Evolutionary conservation across 208 protist genomes (phyloP), one percentile per base, ranked within the genome.

Genomic region (Crithidia mellificae): DNA sequence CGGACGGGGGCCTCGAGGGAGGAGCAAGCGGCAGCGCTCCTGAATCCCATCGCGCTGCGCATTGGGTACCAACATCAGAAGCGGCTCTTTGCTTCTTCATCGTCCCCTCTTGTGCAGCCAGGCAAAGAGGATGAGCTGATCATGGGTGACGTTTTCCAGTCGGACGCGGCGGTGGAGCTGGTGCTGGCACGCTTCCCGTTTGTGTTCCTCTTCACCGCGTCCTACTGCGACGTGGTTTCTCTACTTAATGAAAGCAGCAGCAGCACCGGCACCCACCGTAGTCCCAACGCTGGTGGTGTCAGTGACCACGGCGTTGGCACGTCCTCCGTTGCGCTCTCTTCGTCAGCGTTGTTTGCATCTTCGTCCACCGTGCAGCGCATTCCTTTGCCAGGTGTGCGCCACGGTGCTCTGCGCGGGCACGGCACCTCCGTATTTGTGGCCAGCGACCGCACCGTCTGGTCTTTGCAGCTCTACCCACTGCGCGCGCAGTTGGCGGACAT

Each of bases 141-240:
- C 32, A 73, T 78, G 59, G 73, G 70, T 29, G 62, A 75, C 22
- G 70, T 75, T 7, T 69, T 75, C 52, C 69, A 80, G 54, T 25
- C 64, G 3, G 54, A 72, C 15, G 50, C 57, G n/a, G 29, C 43
- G 0, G 72, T 76, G 20, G 62, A 75, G 47, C 47, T 73, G 1
- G 70, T 85, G 39, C 65, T 85, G 38, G 59, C 78, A 8, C 84
- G 83, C 25, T 79, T 90, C 41, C 85, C 85, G 9, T 85, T 85
- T 69, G 68, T 93, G 19, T 85, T 93, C 58, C 78, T 77, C 44
- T 93, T 93, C 70, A 84, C 82, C 11, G 62, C 74, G 32, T 22
- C 73, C 20, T 74, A 89, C 66, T 93, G 88, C 63, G 83, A 91
- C 68, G 85, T 91, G 19, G 75, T 80, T 36, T 85, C 78, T 9